These are phyloP conservation scores for Aphanomyces stellatus DNA, from an alignment of 352 stramenopile genomes.

Conservation along the genomic window DNA sequence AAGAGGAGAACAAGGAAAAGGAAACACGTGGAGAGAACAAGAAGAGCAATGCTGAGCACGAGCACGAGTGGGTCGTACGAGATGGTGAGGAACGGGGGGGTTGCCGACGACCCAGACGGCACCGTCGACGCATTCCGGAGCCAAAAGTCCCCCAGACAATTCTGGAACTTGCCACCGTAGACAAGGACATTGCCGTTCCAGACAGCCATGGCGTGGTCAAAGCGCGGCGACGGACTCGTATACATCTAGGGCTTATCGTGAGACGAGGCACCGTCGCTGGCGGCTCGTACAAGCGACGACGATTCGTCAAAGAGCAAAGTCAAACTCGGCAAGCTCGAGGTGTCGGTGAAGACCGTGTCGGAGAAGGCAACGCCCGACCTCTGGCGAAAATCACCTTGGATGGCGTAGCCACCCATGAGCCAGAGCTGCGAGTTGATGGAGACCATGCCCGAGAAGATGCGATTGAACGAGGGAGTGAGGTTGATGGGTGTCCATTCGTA, in stretches of 20 bases:
- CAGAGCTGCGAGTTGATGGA: not conserved
- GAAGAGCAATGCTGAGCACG: not conserved
- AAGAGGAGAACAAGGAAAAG: not conserved
- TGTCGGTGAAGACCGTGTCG: not conserved
- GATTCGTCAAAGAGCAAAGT: not conserved
- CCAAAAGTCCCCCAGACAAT: constrained; percentile 11
- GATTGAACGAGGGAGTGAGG: not conserved
- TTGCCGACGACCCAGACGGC: not conserved
- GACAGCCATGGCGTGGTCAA: constrained; percentile 9
- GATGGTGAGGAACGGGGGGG: not conserved
- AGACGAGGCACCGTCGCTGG: too few species aligned
- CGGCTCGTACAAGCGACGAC: too few species aligned
- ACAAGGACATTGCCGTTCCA: constrained; percentile 5
- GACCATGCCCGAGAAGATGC: not conserved
- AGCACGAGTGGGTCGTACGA: not conserved
- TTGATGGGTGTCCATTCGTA: constrained; percentile 4
- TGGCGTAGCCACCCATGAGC: not conserved
- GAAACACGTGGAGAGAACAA: not conserved
- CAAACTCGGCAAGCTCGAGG: not conserved
- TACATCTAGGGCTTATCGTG: too few species aligned
- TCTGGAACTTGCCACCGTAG: not conserved
- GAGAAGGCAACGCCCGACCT: not conserved
- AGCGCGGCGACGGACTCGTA: not conserved
- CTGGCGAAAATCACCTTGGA: too few species aligned
- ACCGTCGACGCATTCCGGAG: constrained; percentile 10